Evolutionary conservation across 768 basidiomycete species (phyloP).

Genomic region (Candolleomyces aberdarensis): DNA sequence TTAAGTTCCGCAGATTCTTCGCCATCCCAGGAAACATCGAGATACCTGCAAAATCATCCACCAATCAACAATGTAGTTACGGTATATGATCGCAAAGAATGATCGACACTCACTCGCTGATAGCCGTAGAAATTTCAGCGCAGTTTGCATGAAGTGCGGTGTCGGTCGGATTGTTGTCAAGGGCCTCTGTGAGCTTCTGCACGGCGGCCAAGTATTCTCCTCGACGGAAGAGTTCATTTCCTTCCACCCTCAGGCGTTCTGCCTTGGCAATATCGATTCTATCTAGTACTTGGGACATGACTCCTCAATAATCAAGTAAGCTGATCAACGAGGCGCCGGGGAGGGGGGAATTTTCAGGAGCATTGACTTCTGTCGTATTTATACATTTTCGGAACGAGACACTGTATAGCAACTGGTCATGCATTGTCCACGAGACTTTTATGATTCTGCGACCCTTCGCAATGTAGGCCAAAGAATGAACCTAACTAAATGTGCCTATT

Average conservation of each 20-base stretch:
- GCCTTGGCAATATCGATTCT: background rate
- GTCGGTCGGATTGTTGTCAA: conserved; percentile 5
- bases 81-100: background rate
- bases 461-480: too few species aligned
- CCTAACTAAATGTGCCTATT: too few species aligned
- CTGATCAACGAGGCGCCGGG: too few species aligned
- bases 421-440: too few species aligned
- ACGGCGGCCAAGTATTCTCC: background rate
- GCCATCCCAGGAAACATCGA: conserved; percentile 3
- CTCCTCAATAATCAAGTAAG: too few species aligned
- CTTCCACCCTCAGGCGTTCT: background rate
- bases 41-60: background rate
- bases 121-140: background rate
- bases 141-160: background rate
- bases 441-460: too few species aligned
- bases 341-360: too few species aligned
- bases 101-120: background rate
- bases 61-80: too few species aligned
- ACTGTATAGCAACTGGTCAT: too few species aligned
- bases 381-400: too few species aligned
- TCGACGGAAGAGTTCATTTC: background rate
- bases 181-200: background rate
- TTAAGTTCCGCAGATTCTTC: background rate
- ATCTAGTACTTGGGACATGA: background rate
- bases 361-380: too few species aligned